A percentile compares a stretch with the other conserved stretches of the same genome.
phyloP scores from a whole-genome alignment of 1,284 basidiomycete species.

The Xerocomus nothofagi region DNA sequence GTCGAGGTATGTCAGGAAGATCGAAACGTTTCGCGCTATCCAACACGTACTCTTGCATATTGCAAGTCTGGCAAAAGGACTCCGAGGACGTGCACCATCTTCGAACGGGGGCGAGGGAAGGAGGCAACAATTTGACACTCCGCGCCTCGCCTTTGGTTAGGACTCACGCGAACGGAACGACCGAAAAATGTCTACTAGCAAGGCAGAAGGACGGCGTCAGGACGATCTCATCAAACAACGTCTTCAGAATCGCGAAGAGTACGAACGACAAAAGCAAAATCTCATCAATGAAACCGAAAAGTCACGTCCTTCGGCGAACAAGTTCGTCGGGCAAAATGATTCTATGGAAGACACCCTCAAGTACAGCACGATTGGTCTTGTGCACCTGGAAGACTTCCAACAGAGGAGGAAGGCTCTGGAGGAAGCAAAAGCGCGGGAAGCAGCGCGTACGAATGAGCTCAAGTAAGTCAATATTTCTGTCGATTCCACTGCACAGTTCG shows the following conservation, averaged over 20 bases:
- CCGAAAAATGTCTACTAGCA: slow-evolving; percentile 61
- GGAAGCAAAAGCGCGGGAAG: slow-evolving; percentile 89
- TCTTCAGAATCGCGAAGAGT: slow-evolving; percentile 81
- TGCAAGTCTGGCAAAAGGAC: slow-evolving; percentile 70
- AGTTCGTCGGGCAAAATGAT: slow-evolving; percentile 94
- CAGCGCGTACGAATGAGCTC: slow-evolving; percentile 77
- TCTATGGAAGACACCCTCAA: slow-evolving; percentile 95
- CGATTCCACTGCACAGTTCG: background rate
- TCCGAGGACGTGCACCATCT: slow-evolving; percentile 79
- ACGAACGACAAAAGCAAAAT: slow-evolving; percentile 83
- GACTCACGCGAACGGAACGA: slow-evolving; percentile 18
- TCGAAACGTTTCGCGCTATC: background rate
- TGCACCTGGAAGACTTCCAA: slow-evolving; percentile 91
- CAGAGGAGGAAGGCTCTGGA: slow-evolving; percentile 87
- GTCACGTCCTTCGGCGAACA: slow-evolving; percentile 76
- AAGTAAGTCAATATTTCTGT: slow-evolving; percentile 59
- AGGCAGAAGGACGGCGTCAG: slow-evolving; percentile 72
- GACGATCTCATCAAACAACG: slow-evolving; percentile 81
- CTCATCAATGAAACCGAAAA: slow-evolving; percentile 84
- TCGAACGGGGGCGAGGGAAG: background rate
- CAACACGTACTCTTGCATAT: slow-evolving; percentile 57
- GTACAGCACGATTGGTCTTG: slow-evolving; percentile 91
- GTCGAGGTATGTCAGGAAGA: slow-evolving; percentile 4
- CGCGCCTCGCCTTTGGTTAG: slow-evolving; percentile 14
- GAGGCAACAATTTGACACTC: slow-evolving; percentile 32